Evolutionary conservation across 208 protist species (phyloP), one percentile per base, ranked within the genome.

Genomic region (Blastocrithidia nonstop): DNA sequence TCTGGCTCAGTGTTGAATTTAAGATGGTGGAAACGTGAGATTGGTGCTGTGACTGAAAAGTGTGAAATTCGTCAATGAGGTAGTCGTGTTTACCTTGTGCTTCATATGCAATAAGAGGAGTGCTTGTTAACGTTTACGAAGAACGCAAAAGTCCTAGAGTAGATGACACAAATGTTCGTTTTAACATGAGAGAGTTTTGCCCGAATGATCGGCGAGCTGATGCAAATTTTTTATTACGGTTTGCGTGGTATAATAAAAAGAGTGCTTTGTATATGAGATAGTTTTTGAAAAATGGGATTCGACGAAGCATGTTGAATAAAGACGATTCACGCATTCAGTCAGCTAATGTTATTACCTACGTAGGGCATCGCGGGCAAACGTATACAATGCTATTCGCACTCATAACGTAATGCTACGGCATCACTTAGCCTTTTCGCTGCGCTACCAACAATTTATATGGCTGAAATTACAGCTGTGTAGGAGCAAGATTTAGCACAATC

Each of bases 371-470:
- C 16, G 88, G 90, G 9, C 62, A 44, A 17, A 96, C 69, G 55
- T 97, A 91, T 7, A 96, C 93, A 16, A 95, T 81, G 21, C 93
- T 91, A 1, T 78, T 92, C 5, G 83, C 75, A 29, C 84, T 95
- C 63, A 97, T 87, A 41, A 94, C 86, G 50, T 95, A 96, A 50
- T 97, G 85, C 51, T 97, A 88, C 0, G 62, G 55, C 15, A 94
- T 65, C 44, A 87, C 64, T 7, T 65, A 39, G 15, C 61, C 83
- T 51, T 74, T 65, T 29, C 56, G 57, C 4, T 68, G 47, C 23
- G 87, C 80, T 8, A 96, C 89, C 37, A 66, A 52, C 27, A 95
- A 62, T 42, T 95, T 83, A 56, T 97, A 97, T 3, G 93, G 93
- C 26, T 84, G 70, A 42, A 95, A 97, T 31, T 89, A 70, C 4